phyloP scores from a whole-genome alignment of 1,139 yeast genomes.

The Taphrina pruni region DNA sequence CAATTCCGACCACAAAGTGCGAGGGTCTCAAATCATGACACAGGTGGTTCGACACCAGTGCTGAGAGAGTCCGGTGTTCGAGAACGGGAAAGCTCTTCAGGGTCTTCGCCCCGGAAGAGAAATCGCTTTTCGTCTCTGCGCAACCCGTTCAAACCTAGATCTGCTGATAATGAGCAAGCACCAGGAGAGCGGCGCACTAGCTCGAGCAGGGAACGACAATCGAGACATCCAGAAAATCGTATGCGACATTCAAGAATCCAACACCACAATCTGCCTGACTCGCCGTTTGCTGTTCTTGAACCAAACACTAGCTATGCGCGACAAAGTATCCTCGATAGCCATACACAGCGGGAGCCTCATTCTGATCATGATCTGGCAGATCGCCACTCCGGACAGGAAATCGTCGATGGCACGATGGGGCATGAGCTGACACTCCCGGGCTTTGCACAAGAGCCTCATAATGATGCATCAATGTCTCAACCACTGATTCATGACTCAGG shows the following conservation, averaged over 20 bases:
- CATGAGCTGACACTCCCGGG: neutral
- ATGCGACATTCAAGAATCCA: neutral
- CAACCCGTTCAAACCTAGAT: constrained; percentile 14
- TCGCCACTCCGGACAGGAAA: neutral
- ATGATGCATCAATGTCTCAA: neutral
- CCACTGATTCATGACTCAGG: neutral
- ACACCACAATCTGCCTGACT: neutral
- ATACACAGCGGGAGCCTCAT: neutral
- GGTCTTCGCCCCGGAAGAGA: constrained; percentile 15
- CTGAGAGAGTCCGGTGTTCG: constrained; percentile 4
- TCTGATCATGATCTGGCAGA: neutral
- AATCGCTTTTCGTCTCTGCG: constrained; percentile 23
- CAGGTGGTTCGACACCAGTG: neutral
- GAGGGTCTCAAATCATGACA: neutral
- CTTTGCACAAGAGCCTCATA: neutral
- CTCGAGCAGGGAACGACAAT: neutral
- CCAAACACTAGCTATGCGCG: neutral
- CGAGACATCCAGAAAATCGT: neutral
- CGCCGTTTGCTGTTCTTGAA: neutral
- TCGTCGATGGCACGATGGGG: neutral
- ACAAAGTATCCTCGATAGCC: neutral
- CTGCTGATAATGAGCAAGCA: neutral
- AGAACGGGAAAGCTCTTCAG: constrained; percentile 26
- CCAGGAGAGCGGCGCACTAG: neutral
- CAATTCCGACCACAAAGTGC: neutral